Percentiles rank a stretch among this genome's conserved stretches.
phyloP scores from a whole-genome alignment of 306 rosid genomes.

The Lagenaria siceraria region DNA sequence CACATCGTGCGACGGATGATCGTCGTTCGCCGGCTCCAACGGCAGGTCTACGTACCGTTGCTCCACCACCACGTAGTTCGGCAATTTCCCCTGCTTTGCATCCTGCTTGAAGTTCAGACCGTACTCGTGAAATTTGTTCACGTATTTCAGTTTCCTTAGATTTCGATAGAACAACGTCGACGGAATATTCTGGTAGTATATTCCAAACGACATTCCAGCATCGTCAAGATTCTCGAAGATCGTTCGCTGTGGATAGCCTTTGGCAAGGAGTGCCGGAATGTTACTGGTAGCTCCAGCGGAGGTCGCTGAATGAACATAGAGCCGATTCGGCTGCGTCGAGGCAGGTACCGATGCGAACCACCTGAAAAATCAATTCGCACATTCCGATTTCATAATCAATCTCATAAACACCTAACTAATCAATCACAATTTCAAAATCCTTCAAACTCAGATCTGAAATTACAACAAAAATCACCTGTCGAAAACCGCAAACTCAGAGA shows the following conservation, averaged over 20 bases:
- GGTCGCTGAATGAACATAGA: conserved; percentile 71
- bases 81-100: conserved; percentile 47
- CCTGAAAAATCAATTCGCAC: conserved; percentile 19
- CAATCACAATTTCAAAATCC: background rate
- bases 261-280: conserved; percentile 26
- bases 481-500: conserved; percentile 66
- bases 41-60: conserved; percentile 58
- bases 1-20: conserved; percentile 88
- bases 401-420: background rate
- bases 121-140: conserved; percentile 33
- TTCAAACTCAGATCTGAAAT: background rate
- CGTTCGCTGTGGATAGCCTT: conserved; percentile 69
- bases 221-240: conserved; percentile 50
- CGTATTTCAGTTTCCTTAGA: conserved; percentile 53
- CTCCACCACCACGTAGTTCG: conserved; percentile 60
- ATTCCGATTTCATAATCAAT: background rate
- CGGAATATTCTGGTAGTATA: conserved; percentile 68
- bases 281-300: conserved; percentile 77
- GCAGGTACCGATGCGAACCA: conserved; percentile 85
- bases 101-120: conserved; percentile 35
- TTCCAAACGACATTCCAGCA: conserved; percentile 54
- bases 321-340: conserved; percentile 81
- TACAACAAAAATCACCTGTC: conserved; percentile 39
- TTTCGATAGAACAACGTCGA: conserved; percentile 57
- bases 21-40: conserved; percentile 55